phyloP scores from a whole-genome alignment of 805 yeast genomes.

The Starmerella sirachaensis region DNA sequence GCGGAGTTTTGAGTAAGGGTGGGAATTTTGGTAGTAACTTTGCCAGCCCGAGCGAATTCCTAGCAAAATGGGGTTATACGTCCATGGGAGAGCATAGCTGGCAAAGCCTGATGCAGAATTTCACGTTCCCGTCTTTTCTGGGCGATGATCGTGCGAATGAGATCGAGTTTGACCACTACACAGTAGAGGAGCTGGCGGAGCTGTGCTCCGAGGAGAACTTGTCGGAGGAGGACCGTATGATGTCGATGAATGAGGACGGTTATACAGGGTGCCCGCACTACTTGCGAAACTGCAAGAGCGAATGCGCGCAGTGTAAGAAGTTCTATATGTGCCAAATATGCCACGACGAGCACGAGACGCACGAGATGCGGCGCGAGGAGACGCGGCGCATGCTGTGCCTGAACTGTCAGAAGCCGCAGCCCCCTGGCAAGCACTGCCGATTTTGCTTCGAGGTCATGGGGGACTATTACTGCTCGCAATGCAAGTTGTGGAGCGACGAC shows the following conservation, averaged over 20 bases:
- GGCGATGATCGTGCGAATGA: constrained; percentile 6
- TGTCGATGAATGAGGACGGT: constrained; percentile 30
- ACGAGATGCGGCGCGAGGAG: constrained; percentile 45
- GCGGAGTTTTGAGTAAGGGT: neutral
- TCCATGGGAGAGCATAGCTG: constrained; percentile 3
- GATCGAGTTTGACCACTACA: constrained; percentile 9
- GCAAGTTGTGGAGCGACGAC: constrained; percentile 72
- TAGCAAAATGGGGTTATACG: constrained; percentile 16
- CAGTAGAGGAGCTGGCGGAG: constrained; percentile 21
- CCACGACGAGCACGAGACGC: constrained; percentile 56
- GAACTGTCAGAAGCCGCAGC: constrained; percentile 65
- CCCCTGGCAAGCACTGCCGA: constrained; percentile 56
- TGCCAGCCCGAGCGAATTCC: constrained; percentile 12
- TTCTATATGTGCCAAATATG: constrained; percentile 82
- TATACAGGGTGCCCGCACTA: constrained; percentile 74
- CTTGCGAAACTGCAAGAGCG: constrained; percentile 69
- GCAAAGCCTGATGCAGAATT: constrained; percentile 15
- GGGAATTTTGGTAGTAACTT: neutral
- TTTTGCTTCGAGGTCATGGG: constrained; percentile 60
- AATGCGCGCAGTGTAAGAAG: constrained; percentile 58
- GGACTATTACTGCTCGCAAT: constrained; percentile 60
- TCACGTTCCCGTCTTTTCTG: constrained; percentile 12
- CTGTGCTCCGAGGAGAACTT: constrained; percentile 26
- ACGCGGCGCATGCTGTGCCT: constrained; percentile 68
- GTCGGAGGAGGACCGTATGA: constrained; percentile 34